These are phyloP conservation scores for Rhynchospora breviuscula DNA, from an alignment of 176 grass and related monocot species.

Conservation along the genomic window DNA sequence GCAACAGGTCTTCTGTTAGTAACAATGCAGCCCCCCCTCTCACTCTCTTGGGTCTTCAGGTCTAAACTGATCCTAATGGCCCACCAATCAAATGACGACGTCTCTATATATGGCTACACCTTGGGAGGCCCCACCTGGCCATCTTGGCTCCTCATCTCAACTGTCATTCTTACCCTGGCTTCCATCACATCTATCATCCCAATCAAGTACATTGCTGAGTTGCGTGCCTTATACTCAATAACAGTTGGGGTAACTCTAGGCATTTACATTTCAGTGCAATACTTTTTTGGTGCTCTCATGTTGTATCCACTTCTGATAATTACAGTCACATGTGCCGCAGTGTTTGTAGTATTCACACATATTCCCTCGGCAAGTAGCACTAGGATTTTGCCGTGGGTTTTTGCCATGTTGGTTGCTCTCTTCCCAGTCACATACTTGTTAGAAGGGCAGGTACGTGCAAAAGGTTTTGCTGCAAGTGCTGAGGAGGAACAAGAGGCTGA, in stretches of 20 bases:
- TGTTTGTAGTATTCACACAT: slow-evolving; percentile 88
- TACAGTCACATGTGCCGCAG: slow-evolving; percentile 60
- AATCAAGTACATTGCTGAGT: slow-evolving; percentile 85
- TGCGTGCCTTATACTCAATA: slow-evolving; percentile 74
- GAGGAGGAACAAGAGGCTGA: slow-evolving; percentile 69
- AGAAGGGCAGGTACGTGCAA: slow-evolving; percentile 85
- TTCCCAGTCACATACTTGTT: slow-evolving; percentile 91
- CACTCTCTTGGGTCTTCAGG: slow-evolving; percentile 72
- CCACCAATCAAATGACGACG: slow-evolving; percentile 83
- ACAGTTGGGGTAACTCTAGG: slow-evolving; percentile 72
- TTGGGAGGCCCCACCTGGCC: slow-evolving; percentile 83
- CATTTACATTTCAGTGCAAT: slow-evolving; percentile 93
- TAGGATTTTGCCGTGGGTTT: slow-evolving; percentile 90
- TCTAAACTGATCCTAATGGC: slow-evolving; percentile 75
- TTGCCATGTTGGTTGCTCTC: slow-evolving; percentile 77
- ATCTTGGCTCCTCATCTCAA: slow-evolving; percentile 87
- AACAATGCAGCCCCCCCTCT: slow-evolving; percentile 83
- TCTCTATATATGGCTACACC: slow-evolving; percentile 82
- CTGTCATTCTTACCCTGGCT: slow-evolving; percentile 76
- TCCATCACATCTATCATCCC: slow-evolving; percentile 89
- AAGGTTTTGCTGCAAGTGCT: slow-evolving; percentile 30
- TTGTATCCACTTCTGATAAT: slow-evolving; percentile 93
- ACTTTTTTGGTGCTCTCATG: slow-evolving; percentile 82
- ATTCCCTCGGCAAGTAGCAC: slow-evolving; percentile 93
- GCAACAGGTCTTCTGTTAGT: slow-evolving; percentile 81